phyloP scores from a whole-genome alignment of 371 early-diverging fungal species.

The Apophysomyces trapeziformis region DNA sequence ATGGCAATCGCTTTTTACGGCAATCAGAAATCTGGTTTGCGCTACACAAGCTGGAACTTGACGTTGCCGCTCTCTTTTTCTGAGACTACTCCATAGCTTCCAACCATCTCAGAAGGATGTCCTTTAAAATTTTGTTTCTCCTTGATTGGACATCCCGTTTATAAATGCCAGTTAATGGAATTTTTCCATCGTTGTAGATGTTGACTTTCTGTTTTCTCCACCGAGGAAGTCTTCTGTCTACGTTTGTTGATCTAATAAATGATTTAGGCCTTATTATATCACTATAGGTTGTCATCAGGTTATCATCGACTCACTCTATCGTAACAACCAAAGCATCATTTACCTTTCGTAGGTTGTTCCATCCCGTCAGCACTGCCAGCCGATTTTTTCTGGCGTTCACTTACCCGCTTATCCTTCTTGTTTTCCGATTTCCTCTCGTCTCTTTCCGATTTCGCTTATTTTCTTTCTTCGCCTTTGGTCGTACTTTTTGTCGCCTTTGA shows the following conservation, averaged over 20 bases:
- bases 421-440: no score
- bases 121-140: neutral
- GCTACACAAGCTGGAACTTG: neutral
- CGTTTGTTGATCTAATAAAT: neutral
- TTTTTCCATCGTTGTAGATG: neutral
- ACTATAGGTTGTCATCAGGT: neutral
- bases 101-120: neutral
- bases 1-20: no score
- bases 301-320: neutral
- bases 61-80: neutral
- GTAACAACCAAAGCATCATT: neutral
- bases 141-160: neutral
- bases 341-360: neutral
- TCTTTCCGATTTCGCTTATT: no score
- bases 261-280: neutral
- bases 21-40: no score
- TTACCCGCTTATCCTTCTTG: no score
- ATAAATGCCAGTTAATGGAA: neutral
- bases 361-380: no score
- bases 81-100: neutral
- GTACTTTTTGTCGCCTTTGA: no score
- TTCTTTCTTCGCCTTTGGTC: no score
- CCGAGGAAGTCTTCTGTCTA: neutral
- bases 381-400: no score
- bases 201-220: neutral